A percentile compares a stretch with the other conserved stretches of the same genome.
These are phyloP conservation scores for Byssoonygena ceratinophila DNA, from an alignment of 2,329 filamentous ascomycete species.

Conservation along the genomic window DNA sequence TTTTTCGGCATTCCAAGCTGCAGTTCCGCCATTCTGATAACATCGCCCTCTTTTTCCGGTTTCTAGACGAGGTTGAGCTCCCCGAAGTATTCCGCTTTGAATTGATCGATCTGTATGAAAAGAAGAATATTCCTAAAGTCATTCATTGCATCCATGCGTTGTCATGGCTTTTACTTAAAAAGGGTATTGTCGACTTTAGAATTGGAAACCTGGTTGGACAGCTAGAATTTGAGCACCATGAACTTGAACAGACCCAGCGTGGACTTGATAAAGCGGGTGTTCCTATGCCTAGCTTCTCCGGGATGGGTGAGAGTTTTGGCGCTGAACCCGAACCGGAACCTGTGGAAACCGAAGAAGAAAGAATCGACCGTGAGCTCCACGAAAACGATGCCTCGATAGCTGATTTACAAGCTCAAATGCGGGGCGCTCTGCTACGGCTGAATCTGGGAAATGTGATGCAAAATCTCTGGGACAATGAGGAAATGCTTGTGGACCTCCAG, in stretches of 20 bases:
- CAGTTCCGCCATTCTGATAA: conserved; percentile 97
- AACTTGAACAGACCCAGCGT: conserved; percentile 92
- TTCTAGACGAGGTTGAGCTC: conserved; percentile 79
- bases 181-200: conserved; percentile 87
- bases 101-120: conserved; percentile 94
- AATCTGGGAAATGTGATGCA: conserved; percentile 76
- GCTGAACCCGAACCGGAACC: conserved; percentile 65
- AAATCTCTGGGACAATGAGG: conserved; percentile 74
- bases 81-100: conserved; percentile 96
- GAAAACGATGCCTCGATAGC: conserved; percentile 62
- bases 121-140: conserved; percentile 98
- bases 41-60: conserved; percentile 90
- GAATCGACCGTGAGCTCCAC: conserved; percentile 67
- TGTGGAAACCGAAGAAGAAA: conserved; percentile 78
- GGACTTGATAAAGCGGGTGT: conserved; percentile 90
- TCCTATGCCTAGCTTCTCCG: conserved; percentile 94
- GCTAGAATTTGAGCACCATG: conserved; percentile 93
- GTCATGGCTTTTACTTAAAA: conserved; percentile 92
- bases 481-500: conserved; percentile 69
- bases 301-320: conserved; percentile 92
- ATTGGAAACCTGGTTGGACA: conserved; percentile 90
- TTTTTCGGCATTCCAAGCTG: conserved; percentile 74
- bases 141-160: conserved; percentile 97
- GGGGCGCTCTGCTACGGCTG: conserved; percentile 69
- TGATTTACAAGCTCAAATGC: conserved; percentile 77